Conservation (phyloP, 2,329 filamentous ascomycete species). For the Elsinoe fawcettii region DNA sequence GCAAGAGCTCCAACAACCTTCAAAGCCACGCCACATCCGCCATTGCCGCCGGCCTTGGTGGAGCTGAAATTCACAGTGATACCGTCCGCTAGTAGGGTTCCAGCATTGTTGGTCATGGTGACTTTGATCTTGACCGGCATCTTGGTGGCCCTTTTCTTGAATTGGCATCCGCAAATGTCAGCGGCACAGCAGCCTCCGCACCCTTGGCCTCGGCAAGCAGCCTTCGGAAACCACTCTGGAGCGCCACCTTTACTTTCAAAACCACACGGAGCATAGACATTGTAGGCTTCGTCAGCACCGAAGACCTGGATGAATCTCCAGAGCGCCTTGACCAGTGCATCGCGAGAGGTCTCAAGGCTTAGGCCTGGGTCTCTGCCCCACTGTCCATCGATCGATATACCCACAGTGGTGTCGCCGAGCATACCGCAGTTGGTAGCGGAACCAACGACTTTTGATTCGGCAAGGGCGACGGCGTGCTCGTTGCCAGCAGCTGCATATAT, state of each 20-base stretch:
- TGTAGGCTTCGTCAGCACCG: neutral
- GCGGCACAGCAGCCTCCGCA: neutral
- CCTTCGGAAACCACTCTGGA: neutral
- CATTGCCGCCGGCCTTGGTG: neutral
- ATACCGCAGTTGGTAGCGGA: neutral
- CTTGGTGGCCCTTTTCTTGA: neutral
- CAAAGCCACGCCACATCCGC: neutral
- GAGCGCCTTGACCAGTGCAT: neutral
- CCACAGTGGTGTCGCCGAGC: neutral
- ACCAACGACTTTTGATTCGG: neutral
- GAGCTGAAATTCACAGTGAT: neutral
- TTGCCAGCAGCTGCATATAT: no score
- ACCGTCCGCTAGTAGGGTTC: neutral
- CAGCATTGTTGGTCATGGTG: neutral
- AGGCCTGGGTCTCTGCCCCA: neutral
- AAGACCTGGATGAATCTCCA: neutral
- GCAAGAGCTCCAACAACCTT: neutral
- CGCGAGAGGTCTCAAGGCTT: neutral
- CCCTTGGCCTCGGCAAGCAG: neutral
- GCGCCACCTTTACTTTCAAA: neutral
- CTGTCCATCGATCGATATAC: neutral
- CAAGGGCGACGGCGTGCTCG: neutral
- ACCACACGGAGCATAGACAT: neutral
- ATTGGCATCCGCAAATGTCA: neutral
- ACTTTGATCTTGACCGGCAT: neutral